phyloP scores from a whole-genome alignment of 2,329 filamentous ascomycete species.

The Fusarium oxysporum region DNA sequence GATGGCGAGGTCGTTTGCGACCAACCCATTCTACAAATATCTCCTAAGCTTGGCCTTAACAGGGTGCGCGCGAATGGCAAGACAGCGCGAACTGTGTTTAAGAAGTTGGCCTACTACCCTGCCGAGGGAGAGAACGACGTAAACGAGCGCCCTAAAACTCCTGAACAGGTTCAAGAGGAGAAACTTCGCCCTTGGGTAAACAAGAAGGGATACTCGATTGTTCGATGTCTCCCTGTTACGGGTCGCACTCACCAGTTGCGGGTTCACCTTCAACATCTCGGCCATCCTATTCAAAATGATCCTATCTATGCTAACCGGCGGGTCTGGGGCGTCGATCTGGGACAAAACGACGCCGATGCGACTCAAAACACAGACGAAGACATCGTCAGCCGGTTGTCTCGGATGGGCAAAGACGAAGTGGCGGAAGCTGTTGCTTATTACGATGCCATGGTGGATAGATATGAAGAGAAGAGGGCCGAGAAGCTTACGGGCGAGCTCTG shows the following conservation, averaged over 20 bases:
- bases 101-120: conserved; percentile 91
- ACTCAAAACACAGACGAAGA: conserved; percentile 84
- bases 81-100: conserved; percentile 89
- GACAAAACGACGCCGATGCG: conserved; percentile 72
- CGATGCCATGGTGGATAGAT: conserved; percentile 90
- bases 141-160: conserved; percentile 43
- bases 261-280: conserved; percentile 93
- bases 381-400: conserved; percentile 84
- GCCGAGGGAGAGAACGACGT: conserved; percentile 33
- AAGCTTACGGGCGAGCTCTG: conserved; percentile 90
- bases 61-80: conserved; percentile 95
- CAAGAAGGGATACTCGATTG: conserved; percentile 90
- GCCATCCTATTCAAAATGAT: conserved; percentile 96
- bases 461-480: conserved; percentile 91
- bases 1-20: conserved; percentile 92
- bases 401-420: conserved; percentile 94
- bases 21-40: conserved; percentile 92
- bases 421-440: conserved; percentile 93
- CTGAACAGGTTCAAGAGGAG: conserved; percentile 37
- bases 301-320: conserved; percentile 96
- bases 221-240: conserved; percentile 92
- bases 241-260: conserved; percentile 95
- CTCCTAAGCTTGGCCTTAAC: conserved; percentile 93
- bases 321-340: conserved; percentile 88
- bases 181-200: conserved; percentile 57